A percentile compares a stretch with the other conserved stretches of the same genome.
Conservation (phyloP, 345 rosid species). For the Bruguiera parviflora region DNA sequence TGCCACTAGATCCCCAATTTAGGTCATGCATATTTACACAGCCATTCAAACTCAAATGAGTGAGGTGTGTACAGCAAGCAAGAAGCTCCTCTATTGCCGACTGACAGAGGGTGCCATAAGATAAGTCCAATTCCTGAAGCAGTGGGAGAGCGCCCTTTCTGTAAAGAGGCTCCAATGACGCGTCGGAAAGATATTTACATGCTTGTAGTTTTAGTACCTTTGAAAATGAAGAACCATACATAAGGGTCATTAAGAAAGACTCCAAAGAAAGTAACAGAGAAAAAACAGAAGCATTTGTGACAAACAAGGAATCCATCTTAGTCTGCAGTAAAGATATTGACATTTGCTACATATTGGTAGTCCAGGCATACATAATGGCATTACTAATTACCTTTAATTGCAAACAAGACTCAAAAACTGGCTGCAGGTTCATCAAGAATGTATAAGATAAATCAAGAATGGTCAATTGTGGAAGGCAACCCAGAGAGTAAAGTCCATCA, state of each 20-base stretch:
- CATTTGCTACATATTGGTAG: background rate
- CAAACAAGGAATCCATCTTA: background rate
- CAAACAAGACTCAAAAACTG: constrained; percentile 77
- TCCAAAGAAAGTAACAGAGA: constrained; percentile 1
- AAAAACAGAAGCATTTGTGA: background rate
- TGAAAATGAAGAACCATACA: constrained; percentile 2
- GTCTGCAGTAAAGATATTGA: background rate
- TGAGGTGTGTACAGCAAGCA: constrained; percentile 82
- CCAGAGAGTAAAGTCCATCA: constrained; percentile 72
- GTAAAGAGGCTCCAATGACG: constrained; percentile 90
- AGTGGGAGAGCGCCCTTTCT: constrained; percentile 71
- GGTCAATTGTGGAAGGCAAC: constrained; percentile 54
- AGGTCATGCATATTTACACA: constrained; percentile 93
- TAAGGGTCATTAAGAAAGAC: background rate
- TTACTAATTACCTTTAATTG: constrained; percentile 61
- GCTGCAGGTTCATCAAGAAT: constrained; percentile 72
- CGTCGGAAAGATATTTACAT: constrained; percentile 84
- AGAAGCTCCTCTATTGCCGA: constrained; percentile 95
- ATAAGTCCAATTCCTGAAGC: constrained; percentile 85
- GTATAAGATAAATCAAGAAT: constrained; percentile 88
- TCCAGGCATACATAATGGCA: background rate
- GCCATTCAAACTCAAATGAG: constrained; percentile 92
- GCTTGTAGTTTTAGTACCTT: constrained; percentile 95
- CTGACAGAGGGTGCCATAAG: constrained; percentile 87
- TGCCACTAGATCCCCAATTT: constrained; percentile 66